These are phyloP conservation scores for Corylus americana DNA, from an alignment of 306 rosid species.

Conservation along the genomic window DNA sequence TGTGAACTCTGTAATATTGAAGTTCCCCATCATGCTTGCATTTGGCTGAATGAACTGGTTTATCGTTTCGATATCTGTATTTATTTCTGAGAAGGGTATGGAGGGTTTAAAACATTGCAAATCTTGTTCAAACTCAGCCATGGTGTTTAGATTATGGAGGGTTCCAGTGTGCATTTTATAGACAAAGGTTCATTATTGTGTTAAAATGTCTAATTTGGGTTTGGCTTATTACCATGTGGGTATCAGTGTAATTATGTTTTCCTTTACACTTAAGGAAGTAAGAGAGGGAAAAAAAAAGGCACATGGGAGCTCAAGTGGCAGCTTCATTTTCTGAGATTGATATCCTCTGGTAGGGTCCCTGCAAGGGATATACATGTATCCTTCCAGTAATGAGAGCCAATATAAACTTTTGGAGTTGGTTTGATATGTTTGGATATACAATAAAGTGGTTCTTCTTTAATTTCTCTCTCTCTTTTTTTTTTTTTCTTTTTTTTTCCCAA, in stretches of 20 bases:
- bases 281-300: constrained; percentile 10
- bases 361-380: constrained; percentile 17
- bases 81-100: constrained; percentile 12
- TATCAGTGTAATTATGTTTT: constrained; percentile 26
- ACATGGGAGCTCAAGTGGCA: constrained; percentile 9
- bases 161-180: background rate
- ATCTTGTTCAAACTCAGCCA: constrained; percentile 21
- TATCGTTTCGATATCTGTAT: constrained; percentile 7
- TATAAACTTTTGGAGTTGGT: background rate
- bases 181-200: background rate
- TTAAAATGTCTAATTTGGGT: constrained; percentile 1
- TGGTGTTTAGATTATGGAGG: background rate
- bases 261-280: constrained; percentile 36
- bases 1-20: constrained; percentile 9
- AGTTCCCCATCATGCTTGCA: constrained; percentile 15
- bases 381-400: background rate
- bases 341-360: constrained; percentile 31
- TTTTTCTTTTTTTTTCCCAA: background rate
- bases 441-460: background rate
- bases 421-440: background rate
- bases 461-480: background rate
- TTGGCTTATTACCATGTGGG: constrained; percentile 15
- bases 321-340: constrained; percentile 26
- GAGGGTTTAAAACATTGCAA: constrained; percentile 11
- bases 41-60: constrained; percentile 7